Conservation (phyloP, 495 filamentous ascomycete species). For the Penicillium pulvis region DNA sequence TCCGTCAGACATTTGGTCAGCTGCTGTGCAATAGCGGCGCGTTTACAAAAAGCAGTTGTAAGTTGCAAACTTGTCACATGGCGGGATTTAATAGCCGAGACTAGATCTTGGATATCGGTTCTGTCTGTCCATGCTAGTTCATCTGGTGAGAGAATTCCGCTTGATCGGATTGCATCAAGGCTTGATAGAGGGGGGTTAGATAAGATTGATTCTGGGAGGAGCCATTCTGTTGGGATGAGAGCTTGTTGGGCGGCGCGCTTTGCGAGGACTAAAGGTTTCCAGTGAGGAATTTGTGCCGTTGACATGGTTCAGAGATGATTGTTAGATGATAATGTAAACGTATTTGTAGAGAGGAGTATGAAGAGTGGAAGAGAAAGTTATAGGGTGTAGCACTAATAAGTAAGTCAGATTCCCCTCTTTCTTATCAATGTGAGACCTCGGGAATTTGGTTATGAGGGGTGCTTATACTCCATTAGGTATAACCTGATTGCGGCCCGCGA, state of each 20-base stretch:
- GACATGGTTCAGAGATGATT: not conserved
- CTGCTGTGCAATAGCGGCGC: constrained; percentile 59
- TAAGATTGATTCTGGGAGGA: constrained; percentile 11
- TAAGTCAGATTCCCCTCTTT: not conserved
- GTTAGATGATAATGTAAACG: not conserved
- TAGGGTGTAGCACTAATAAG: too few relatives aligned
- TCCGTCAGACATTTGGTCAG: constrained; percentile 62
- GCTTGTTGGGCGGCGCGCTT: constrained; percentile 23
- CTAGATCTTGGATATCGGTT: constrained; percentile 39
- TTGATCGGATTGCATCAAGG: constrained; percentile 23
- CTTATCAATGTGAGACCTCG: not conserved
- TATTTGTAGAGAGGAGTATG: too few relatives aligned
- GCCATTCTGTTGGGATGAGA: constrained; percentile 30
- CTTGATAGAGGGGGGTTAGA: constrained; percentile 14
- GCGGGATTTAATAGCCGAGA: constrained; percentile 20
- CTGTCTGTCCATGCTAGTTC: constrained; percentile 54
- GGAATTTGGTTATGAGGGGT: not conserved
- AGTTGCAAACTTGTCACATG: constrained; percentile 25
- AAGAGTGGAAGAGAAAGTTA: too few relatives aligned
- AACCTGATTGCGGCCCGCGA: not conserved
- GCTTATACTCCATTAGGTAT: too few relatives aligned
- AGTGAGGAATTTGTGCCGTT: not conserved
- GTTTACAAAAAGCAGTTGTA: constrained; percentile 59
- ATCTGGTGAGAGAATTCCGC: constrained; percentile 43
- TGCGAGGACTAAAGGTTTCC: constrained; percentile 14